A percentile compares a stretch with the other conserved stretches of the same genome.
phyloP scores from a whole-genome alignment of 2,329 filamentous ascomycete genomes.

The Cercospora brassicicola region DNA sequence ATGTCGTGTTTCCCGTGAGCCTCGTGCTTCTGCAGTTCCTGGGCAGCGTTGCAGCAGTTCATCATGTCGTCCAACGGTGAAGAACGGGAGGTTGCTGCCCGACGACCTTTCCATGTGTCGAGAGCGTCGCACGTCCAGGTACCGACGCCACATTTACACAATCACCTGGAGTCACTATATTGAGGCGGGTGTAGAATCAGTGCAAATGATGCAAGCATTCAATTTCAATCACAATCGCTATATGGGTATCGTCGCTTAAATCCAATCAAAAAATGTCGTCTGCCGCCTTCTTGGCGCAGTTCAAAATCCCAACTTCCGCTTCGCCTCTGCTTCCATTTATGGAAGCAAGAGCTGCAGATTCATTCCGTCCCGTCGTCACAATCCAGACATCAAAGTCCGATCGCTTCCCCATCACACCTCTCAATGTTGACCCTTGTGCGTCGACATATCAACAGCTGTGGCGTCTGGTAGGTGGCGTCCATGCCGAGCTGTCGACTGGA shows the following conservation, averaged over 20 bases:
- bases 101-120: neutral
- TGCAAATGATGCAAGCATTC: neutral
- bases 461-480: neutral
- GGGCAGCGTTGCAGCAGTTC: constrained; percentile 26
- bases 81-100: neutral
- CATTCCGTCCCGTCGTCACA: neutral
- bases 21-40: constrained; percentile 25
- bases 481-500: neutral
- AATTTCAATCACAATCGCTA: constrained; percentile 13
- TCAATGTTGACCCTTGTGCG: neutral
- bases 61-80: constrained; percentile 22
- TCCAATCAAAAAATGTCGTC: constrained; percentile 9
- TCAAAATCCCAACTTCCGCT: neutral
- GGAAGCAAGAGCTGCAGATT: neutral
- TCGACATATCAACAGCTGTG: neutral
- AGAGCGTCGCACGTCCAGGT: neutral
- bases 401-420: neutral
- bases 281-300: constrained; percentile 7
- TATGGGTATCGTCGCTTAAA: constrained; percentile 16
- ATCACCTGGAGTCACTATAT: neutral
- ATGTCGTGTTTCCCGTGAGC: constrained; percentile 7
- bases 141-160: neutral
- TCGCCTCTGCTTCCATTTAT: neutral
- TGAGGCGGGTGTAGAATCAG: neutral
- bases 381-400: neutral